These are phyloP conservation scores for Wallacemonas sp. DNA, from an alignment of 208 protist genomes.

Conservation along the genomic window DNA sequence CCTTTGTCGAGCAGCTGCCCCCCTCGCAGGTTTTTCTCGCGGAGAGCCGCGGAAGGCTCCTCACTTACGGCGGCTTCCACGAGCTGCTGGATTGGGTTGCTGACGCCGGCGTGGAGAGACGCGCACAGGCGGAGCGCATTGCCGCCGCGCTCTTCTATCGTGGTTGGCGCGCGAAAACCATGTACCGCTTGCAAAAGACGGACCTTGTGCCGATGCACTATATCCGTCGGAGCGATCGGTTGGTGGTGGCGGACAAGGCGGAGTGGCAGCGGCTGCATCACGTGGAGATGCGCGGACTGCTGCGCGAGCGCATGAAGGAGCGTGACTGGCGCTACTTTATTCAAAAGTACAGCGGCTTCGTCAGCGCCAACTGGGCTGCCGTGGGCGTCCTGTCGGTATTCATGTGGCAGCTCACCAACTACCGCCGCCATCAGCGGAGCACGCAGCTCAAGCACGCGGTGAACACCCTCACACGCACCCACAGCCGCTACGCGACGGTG, in stretches of 20 bases:
- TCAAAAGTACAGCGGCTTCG: constrained; percentile 72
- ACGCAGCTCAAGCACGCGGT: constrained; percentile 73
- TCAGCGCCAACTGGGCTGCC: constrained; percentile 63
- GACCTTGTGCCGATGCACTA: constrained; percentile 60
- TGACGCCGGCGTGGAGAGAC: constrained; percentile 50
- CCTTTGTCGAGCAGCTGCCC: constrained; percentile 62
- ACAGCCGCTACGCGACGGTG: constrained; percentile 18
- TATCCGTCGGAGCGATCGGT: constrained; percentile 53
- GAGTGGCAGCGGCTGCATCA: constrained; percentile 68
- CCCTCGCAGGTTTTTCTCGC: constrained; percentile 59
- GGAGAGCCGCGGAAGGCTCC: constrained; percentile 72
- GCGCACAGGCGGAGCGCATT: constrained; percentile 47
- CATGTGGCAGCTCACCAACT: constrained; percentile 76
- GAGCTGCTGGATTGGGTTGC: constrained; percentile 60
- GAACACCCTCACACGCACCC: constrained; percentile 53
- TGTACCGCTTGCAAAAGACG: constrained; percentile 48
- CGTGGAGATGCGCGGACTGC: constrained; percentile 49
- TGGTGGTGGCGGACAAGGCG: constrained; percentile 63
- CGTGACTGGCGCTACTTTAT: constrained; percentile 63
- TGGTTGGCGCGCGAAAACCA: constrained; percentile 56
- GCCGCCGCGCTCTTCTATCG: constrained; percentile 57
- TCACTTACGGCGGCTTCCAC: constrained; percentile 26
- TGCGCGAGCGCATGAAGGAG: constrained; percentile 71
- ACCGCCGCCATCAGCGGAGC: constrained; percentile 47
- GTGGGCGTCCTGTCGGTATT: constrained; percentile 71